phyloP scores from a whole-genome alignment of 371 early-diverging fungal genomes.

The Basidiobolus meristosporus region DNA sequence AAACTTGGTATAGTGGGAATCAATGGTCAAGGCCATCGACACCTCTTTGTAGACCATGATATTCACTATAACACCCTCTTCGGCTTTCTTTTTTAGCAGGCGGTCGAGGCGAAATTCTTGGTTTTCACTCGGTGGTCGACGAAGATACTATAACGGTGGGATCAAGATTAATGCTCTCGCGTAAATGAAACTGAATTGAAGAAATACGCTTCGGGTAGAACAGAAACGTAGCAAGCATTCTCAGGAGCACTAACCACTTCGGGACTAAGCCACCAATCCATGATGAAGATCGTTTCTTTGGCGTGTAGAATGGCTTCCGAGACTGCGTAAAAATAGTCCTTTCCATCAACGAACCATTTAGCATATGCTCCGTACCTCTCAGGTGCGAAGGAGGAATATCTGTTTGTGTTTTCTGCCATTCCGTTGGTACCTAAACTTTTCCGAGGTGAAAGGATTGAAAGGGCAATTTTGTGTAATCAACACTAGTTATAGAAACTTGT shows the following conservation, averaged over 20 bases:
- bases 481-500: too few relatives aligned
- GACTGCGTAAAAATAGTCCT: slow-evolving; percentile 64
- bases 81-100: slow-evolving; percentile 62
- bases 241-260: slow-evolving; percentile 42
- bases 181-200: too few relatives aligned
- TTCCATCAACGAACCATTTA: slow-evolving; percentile 63
- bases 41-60: slow-evolving; percentile 84
- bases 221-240: too few relatives aligned
- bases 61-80: slow-evolving; percentile 76
- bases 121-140: slow-evolving; percentile 51
- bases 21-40: slow-evolving; percentile 52
- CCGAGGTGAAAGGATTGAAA: too few relatives aligned
- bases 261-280: slow-evolving; percentile 85
- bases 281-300: slow-evolving; percentile 56
- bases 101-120: slow-evolving; percentile 67
- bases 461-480: too few relatives aligned
- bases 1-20: slow-evolving; percentile 66
- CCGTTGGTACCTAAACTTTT: too few relatives aligned
- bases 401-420: too few relatives aligned
- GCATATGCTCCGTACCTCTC: slow-evolving; percentile 40
- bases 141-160: slow-evolving; percentile 51
- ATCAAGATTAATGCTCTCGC: too few relatives aligned
- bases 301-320: slow-evolving; percentile 62
- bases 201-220: too few relatives aligned
- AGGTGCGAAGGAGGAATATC: slow-evolving; percentile 70